A percentile compares a stretch with the other conserved stretches of the same genome.
These are phyloP conservation scores for Diaporthe helianthi DNA, from an alignment of 2,329 filamentous ascomycete genomes.

Conservation along the genomic window DNA sequence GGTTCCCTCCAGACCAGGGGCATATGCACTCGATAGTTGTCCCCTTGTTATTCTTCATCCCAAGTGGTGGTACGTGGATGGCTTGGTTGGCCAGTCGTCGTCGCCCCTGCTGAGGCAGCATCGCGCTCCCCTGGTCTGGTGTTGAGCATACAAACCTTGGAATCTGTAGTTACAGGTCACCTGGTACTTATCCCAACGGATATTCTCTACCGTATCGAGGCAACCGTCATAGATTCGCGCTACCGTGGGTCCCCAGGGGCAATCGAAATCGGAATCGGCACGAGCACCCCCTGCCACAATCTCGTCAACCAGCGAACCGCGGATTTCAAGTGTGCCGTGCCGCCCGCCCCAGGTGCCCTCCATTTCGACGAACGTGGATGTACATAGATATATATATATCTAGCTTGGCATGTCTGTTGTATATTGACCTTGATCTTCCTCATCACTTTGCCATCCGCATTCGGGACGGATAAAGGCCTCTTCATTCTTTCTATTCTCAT, in stretches of 20 bases:
- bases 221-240: neutral
- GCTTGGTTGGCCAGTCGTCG: neutral
- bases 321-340: no score
- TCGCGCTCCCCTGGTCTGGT: neutral
- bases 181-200: neutral
- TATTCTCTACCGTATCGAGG: neutral
- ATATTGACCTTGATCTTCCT: neutral
- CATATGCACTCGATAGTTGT: neutral
- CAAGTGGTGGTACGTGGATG: slow-evolving; percentile 13
- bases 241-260: slow-evolving; percentile 23
- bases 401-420: neutral
- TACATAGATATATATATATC: neutral
- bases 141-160: neutral
- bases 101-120: neutral
- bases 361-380: neutral
- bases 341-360: slow-evolving; percentile 3
- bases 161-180: no score
- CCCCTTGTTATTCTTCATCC: neutral
- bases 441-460: slow-evolving; percentile 6
- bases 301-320: slow-evolving; percentile 12
- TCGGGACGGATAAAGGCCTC: neutral
- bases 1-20: neutral
- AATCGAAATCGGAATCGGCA: slow-evolving; percentile 24
- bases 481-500: neutral
- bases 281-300: neutral